Evolutionary conservation across 1,284 basidiomycete genomes (phyloP).

Genomic region (Flammula alnicola): DNA sequence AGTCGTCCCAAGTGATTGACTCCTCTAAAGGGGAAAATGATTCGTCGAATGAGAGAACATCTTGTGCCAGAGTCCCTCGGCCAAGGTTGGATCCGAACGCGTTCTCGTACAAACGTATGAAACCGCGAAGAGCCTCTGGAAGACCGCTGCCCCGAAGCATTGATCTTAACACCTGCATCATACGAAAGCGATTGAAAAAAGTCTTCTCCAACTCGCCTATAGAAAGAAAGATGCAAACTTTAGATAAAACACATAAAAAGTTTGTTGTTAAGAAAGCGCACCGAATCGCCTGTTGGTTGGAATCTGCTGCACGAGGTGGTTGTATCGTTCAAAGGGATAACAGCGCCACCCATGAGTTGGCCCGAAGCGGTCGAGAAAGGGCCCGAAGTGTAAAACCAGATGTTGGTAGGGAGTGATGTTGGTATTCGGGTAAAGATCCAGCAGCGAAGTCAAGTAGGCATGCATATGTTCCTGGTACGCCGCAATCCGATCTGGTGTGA

Average conservation of each 20-base stretch:
- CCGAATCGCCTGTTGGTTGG: constrained; percentile 37
- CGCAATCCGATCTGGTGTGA: constrained; percentile 22
- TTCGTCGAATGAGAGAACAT: too few species aligned
- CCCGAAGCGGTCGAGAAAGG: constrained; percentile 34
- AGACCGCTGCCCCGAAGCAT: too few species aligned
- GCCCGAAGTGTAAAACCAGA: constrained; percentile 37
- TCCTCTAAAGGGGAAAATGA: too few species aligned
- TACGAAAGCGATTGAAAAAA: not conserved
- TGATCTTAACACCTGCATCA: too few species aligned
- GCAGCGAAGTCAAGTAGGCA: constrained; percentile 33
- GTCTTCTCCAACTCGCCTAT: constrained; percentile 4
- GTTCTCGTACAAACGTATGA: too few species aligned
- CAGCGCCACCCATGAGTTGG: constrained; percentile 41
- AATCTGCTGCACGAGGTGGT: constrained; percentile 35
- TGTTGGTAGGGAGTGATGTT: constrained; percentile 43
- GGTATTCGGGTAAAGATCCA: constrained; percentile 33
- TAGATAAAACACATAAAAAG: not conserved
- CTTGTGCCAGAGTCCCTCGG: too few species aligned
- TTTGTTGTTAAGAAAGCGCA: constrained; percentile 13
- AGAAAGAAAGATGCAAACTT: not conserved
- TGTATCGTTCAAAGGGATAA: constrained; percentile 41
- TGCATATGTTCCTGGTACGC: constrained; percentile 34
- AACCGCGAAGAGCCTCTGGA: too few species aligned
- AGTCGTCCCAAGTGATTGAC: too few species aligned
- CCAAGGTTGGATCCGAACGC: too few species aligned